These are phyloP conservation scores for Amanita molliuscula DNA, from an alignment of 768 basidiomycete genomes.

Conservation along the genomic window DNA sequence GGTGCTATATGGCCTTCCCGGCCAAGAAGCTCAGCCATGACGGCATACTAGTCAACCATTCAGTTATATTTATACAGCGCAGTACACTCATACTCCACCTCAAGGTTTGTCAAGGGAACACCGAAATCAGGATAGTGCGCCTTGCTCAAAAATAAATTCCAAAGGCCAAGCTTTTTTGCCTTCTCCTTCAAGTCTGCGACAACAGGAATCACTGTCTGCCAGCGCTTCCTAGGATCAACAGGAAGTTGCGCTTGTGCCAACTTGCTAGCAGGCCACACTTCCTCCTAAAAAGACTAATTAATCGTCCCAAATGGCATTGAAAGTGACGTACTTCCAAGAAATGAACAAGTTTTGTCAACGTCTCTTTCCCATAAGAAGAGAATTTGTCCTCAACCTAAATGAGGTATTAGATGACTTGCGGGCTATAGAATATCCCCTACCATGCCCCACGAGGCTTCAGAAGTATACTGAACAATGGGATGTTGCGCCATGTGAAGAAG, in stretches of 20 bases:
- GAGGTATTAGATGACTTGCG: neutral
- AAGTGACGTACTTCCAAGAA: conserved; percentile 64
- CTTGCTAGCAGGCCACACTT: conserved; percentile 71
- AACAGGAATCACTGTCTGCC: conserved; percentile 78
- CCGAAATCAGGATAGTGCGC: conserved; percentile 86
- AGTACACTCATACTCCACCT: conserved; percentile 35
- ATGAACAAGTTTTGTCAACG: conserved; percentile 67
- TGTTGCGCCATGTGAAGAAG: conserved; percentile 44
- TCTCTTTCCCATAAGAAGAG: conserved; percentile 82
- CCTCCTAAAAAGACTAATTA: conserved; percentile 45
- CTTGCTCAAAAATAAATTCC: conserved; percentile 97
- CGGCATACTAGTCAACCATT: conserved; percentile 59
- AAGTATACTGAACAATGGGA: conserved; percentile 69
- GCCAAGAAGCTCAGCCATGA: conserved; percentile 95
- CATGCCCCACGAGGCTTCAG: conserved; percentile 81
- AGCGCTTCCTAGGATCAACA: conserved; percentile 58
- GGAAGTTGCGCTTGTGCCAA: conserved; percentile 80
- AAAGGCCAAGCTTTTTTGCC: conserved; percentile 82
- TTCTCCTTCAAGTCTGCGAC: conserved; percentile 79
- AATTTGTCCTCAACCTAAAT: conserved; percentile 83
- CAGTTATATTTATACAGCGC: neutral
- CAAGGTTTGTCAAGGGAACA: conserved; percentile 85
- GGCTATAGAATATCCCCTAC: conserved; percentile 23
- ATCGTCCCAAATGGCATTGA: neutral
- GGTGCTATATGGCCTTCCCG: conserved; percentile 74